Percentiles rank a stretch among this genome's conserved stretches.
phyloP scores from a whole-genome alignment of 495 filamentous ascomycete genomes.

The Talaromyces trachyspermus region DNA sequence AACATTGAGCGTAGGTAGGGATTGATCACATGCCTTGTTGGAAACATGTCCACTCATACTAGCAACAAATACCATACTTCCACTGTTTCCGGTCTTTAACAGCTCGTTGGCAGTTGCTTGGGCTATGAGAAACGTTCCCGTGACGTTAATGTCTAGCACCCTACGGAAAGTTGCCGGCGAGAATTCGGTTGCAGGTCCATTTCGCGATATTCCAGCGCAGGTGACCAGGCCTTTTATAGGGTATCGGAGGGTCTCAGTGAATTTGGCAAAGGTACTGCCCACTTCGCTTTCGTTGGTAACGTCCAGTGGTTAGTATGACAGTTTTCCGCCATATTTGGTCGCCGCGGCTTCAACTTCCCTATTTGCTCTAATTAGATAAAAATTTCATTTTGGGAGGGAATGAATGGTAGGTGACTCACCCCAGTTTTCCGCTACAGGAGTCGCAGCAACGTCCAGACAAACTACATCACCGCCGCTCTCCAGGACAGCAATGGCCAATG shows the following conservation, averaged over 20 bases:
- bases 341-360: no score
- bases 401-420: no score
- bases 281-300: conserved; percentile 53
- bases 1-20: background rate
- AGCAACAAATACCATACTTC: conserved; percentile 65
- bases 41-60: conserved; percentile 75
- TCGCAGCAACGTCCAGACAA: conserved; percentile 54
- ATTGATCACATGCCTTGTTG: conserved; percentile 37
- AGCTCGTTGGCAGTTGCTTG: conserved; percentile 64
- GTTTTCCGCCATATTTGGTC: no score
- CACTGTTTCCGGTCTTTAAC: conserved; percentile 41
- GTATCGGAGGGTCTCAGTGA: conserved; percentile 37
- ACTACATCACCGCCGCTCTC: conserved; percentile 61
- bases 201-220: conserved; percentile 73
- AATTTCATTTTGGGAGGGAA: conserved; percentile 48
- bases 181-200: conserved; percentile 56
- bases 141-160: conserved; percentile 66
- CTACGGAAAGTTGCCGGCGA: conserved; percentile 50
- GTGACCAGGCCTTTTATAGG: conserved; percentile 69
- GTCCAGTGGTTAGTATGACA: no score
- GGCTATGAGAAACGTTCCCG: conserved; percentile 64
- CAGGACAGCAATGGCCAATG: conserved; percentile 53
- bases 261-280: conserved; percentile 33
- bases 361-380: no score
- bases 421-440: no score